These are phyloP conservation scores for Ceratocystis alfenasii DNA, from an alignment of 2,329 filamentous ascomycete genomes.

Conservation along the genomic window DNA sequence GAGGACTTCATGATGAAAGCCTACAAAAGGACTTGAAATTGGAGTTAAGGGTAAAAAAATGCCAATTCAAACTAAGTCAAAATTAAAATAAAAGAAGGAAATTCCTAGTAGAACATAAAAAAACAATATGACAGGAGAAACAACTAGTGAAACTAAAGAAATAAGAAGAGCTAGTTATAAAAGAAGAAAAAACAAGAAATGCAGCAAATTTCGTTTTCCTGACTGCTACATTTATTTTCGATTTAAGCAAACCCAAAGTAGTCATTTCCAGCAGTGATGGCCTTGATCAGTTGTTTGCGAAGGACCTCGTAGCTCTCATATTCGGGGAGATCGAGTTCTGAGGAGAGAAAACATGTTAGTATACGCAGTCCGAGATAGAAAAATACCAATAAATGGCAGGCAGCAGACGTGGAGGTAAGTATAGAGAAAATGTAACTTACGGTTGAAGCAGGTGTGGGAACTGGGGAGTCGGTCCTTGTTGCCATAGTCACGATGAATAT, in stretches of 20 bases:
- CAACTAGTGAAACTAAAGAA: conserved; percentile 9
- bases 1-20: no score
- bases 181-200: conserved; percentile 10
- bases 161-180: neutral
- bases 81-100: conserved; percentile 8
- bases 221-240: neutral
- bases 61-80: neutral
- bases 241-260: conserved; percentile 90
- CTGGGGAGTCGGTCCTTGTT: conserved; percentile 91
- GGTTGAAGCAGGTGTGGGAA: conserved; percentile 98
- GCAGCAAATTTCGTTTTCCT: conserved; percentile 14
- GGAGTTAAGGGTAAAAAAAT: neutral
- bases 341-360: conserved; percentile 6
- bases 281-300: conserved; percentile 77
- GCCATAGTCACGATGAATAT: conserved; percentile 95
- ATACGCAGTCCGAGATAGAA: conserved; percentile 29
- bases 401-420: conserved; percentile 3
- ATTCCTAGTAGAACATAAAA: neutral
- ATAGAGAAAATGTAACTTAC: conserved; percentile 46
- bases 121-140: conserved; percentile 6
- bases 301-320: conserved; percentile 93
- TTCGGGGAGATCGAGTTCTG: conserved; percentile 94
- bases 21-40: neutral
- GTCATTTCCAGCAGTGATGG: conserved; percentile 94
- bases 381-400: neutral